Evolutionary conservation across 1,284 basidiomycete species (phyloP).

Genomic region (Marasmius sp.): DNA sequence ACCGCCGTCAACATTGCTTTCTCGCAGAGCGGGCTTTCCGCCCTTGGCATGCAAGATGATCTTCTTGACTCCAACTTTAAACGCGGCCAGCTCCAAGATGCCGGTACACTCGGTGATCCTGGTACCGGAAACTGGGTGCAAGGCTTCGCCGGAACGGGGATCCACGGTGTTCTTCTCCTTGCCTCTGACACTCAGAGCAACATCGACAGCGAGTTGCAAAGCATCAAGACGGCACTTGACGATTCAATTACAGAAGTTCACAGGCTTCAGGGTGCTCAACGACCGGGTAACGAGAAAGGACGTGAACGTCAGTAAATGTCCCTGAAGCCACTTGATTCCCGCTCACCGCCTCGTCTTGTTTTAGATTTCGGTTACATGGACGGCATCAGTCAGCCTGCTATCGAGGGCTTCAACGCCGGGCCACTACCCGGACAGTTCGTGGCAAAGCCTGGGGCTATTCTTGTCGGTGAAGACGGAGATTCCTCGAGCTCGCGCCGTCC

Average conservation of each 20-base stretch:
- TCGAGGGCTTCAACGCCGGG: slow-evolving; percentile 29
- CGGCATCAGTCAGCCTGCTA: slow-evolving; percentile 39
- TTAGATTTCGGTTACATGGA: slow-evolving; percentile 39
- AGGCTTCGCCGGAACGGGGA: slow-evolving; percentile 28
- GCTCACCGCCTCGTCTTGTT: neutral
- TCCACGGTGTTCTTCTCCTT: slow-evolving; percentile 37
- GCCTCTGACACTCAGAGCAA: slow-evolving; percentile 28
- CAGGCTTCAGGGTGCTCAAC: slow-evolving; percentile 28
- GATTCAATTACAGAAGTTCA: slow-evolving; percentile 28
- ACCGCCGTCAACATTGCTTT: slow-evolving; percentile 31
- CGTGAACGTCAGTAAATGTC: slow-evolving; percentile 31
- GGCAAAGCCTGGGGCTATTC: slow-evolving; percentile 31
- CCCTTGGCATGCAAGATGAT: slow-evolving; percentile 31
- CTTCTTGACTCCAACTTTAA: slow-evolving; percentile 31
- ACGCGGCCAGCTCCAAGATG: slow-evolving; percentile 29
- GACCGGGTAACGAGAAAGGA: slow-evolving; percentile 31
- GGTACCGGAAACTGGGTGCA: slow-evolving; percentile 26
- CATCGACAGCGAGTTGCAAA: slow-evolving; percentile 19
- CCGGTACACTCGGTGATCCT: slow-evolving; percentile 27
- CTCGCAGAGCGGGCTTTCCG: slow-evolving; percentile 26
- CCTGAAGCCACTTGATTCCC: slow-evolving; percentile 10
- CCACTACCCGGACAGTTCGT: slow-evolving; percentile 34
- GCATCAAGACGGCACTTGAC: slow-evolving; percentile 22
- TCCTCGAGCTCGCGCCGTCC: slow-evolving; percentile 24
- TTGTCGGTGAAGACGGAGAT: slow-evolving; percentile 27